phyloP scores from a whole-genome alignment of 768 basidiomycete species.

The Pleurotus platypus region DNA sequence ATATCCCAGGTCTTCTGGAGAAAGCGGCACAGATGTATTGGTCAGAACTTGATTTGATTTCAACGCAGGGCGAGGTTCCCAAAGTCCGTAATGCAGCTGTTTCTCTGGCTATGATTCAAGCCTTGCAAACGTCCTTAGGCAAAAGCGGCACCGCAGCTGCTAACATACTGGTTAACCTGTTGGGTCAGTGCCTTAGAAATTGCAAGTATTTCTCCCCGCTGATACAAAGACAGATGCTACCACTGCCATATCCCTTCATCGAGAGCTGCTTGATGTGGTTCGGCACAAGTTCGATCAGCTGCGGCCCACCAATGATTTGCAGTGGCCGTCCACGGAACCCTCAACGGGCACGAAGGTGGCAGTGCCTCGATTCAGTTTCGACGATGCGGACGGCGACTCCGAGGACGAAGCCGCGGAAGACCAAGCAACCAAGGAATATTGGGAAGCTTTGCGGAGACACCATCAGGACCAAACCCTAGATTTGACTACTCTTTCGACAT shows the following conservation, averaged over 20 bases:
- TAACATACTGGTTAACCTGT: constrained; percentile 52
- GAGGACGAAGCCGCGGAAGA: constrained; percentile 25
- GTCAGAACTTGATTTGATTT: constrained; percentile 54
- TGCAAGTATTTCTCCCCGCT: background rate
- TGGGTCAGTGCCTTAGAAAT: constrained; percentile 41
- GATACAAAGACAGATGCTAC: constrained; percentile 55
- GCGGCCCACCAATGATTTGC: constrained; percentile 54
- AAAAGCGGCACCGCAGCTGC: constrained; percentile 41
- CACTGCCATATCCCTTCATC: constrained; percentile 71
- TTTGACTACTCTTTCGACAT: constrained; percentile 35
- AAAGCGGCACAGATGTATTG: constrained; percentile 71
- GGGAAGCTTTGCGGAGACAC: constrained; percentile 53
- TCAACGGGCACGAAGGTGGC: background rate
- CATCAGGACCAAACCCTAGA: constrained; percentile 47
- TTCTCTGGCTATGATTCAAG: constrained; percentile 65
- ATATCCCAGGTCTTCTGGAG: constrained; percentile 57
- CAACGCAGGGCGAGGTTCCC: constrained; percentile 57
- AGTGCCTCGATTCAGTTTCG: background rate
- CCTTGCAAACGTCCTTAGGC: constrained; percentile 81
- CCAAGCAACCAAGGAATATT: constrained; percentile 48
- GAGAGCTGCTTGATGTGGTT: constrained; percentile 85
- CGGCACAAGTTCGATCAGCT: constrained; percentile 58
- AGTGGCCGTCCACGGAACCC: constrained; percentile 62
- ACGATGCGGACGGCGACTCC: constrained; percentile 19
- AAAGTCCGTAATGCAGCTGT: constrained; percentile 74